These are phyloP conservation scores for Xylaria sp. DNA, from an alignment of 2,329 filamentous ascomycete species.

Conservation along the genomic window DNA sequence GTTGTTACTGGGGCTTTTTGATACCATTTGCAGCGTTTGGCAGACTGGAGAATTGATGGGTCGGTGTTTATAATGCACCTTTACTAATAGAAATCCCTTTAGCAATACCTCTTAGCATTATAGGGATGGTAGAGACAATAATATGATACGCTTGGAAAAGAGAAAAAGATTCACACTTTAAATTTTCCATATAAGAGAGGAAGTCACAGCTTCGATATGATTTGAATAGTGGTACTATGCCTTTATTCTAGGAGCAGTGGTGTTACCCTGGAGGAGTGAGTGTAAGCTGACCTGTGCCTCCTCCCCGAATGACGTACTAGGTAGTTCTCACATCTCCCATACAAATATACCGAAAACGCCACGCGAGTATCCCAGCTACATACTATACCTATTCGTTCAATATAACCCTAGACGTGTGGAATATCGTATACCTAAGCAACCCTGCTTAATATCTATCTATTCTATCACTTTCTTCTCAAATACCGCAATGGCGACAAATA, in stretches of 20 bases:
- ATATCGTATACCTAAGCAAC: neutral
- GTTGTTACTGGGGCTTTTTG: slow-evolving; percentile 22
- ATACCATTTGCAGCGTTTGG: slow-evolving; percentile 36
- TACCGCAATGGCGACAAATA: slow-evolving; percentile 67
- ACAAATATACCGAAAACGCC: neutral
- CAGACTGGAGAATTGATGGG: slow-evolving; percentile 6
- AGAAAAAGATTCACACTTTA: too few species aligned
- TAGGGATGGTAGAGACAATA: too few species aligned
- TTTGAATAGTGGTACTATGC: neutral
- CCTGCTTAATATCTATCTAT: neutral
- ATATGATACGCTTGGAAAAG: neutral
- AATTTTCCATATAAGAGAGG: neutral
- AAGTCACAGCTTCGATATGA: too few species aligned
- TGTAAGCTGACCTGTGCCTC: neutral
- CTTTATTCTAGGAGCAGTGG: neutral
- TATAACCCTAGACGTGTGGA: too few species aligned
- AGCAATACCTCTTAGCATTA: neutral
- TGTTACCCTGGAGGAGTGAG: neutral
- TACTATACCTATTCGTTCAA: neutral
- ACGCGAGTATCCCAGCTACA: neutral
- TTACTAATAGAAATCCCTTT: slow-evolving; percentile 1
- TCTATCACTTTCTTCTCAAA: neutral
- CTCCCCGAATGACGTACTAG: slow-evolving; percentile 7
- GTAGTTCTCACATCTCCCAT: neutral
- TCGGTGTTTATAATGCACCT: neutral